Conservation (phyloP, 306 rosid genomes). For the Cicer cuneatum region DNA sequence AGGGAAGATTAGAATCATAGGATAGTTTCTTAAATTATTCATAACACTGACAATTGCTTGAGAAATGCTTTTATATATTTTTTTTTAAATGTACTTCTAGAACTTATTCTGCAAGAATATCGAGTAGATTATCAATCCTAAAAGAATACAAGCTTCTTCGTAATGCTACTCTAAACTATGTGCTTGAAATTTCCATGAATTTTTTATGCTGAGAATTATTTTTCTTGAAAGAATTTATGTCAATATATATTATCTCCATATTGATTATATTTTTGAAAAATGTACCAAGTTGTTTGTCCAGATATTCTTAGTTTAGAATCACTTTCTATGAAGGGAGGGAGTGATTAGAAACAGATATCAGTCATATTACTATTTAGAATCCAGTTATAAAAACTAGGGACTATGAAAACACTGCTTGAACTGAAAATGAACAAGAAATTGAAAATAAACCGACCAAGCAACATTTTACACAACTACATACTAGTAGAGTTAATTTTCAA, state of each 20-base stretch:
- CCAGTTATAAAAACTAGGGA: too few relatives aligned
- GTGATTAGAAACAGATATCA: too few relatives aligned
- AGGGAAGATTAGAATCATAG: too few relatives aligned
- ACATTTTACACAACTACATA: too few relatives aligned
- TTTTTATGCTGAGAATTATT: not conserved
- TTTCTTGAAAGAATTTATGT: constrained; percentile 5
- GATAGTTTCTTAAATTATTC: too few relatives aligned
- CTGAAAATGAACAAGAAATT: not conserved
- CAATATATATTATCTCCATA: too few relatives aligned
- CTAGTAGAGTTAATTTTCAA: too few relatives aligned
- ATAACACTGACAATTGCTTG: not conserved
- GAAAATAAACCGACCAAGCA: too few relatives aligned
- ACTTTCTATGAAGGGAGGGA: not conserved
- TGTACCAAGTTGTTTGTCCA: too few relatives aligned
- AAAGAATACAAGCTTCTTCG: not conserved
- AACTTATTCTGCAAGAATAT: constrained; percentile 29
- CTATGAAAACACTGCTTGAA: not conserved
- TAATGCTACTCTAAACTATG: not conserved
- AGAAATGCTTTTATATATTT: not conserved
- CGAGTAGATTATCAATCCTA: not conserved
- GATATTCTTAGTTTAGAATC: not conserved
- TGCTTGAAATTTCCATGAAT: constrained; percentile 11
- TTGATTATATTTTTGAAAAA: too few relatives aligned
- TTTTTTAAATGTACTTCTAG: not conserved
- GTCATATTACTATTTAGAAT: too few relatives aligned